Evolutionary conservation across 139 green algal species (phyloP), one percentile per base, ranked within the genome.

Genomic region (Closterium sp.): DNA sequence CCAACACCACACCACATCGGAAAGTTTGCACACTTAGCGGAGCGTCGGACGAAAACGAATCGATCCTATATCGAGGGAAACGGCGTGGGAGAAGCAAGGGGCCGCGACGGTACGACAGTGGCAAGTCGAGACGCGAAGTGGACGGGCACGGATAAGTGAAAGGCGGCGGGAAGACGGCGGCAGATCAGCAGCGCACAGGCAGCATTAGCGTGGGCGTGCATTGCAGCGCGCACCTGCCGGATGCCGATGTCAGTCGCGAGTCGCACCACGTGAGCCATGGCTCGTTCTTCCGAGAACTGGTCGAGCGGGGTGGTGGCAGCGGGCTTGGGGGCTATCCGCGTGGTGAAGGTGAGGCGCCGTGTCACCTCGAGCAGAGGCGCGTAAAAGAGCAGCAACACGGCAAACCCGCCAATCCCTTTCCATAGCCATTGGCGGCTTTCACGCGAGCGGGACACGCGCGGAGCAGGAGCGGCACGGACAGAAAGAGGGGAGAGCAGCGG

Each of bases 201-300:
- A 11, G 13, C 50, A 73, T 2, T 1, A 73, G 50, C 50, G 42
- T 7, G 50, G 17, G 50, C 6, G 50, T 73, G 50, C 50, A 27
- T 73, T 73, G 50, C 50, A 73, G 50, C 50, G 50, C 31, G 10
- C 87, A 93, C 91, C 91, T 94, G 91, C n/a, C 91, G 88, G 5
- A 79, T 27, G 29, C 91, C 91, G 31, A 94, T 94, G 21, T 70
- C 31, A 13, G 21, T 11, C 21, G 91, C 87, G 11, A 94, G 91
- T 9, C 31, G 24, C n/a, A 31, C 50, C 1, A 94, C 91, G 34
- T 94, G 91, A 4, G 32, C 38, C 91, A 94, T 94, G 89, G 91
- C 91, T 11, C 91, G 50, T 17, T 88, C 91, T 34, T 94, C 91
- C 9, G 91, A 90, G 27, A 94, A 94, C 28, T 24, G 21, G 73